Conservation (phyloP, 2,329 filamentous ascomycete genomes). For the Juglanconis juglandina region DNA sequence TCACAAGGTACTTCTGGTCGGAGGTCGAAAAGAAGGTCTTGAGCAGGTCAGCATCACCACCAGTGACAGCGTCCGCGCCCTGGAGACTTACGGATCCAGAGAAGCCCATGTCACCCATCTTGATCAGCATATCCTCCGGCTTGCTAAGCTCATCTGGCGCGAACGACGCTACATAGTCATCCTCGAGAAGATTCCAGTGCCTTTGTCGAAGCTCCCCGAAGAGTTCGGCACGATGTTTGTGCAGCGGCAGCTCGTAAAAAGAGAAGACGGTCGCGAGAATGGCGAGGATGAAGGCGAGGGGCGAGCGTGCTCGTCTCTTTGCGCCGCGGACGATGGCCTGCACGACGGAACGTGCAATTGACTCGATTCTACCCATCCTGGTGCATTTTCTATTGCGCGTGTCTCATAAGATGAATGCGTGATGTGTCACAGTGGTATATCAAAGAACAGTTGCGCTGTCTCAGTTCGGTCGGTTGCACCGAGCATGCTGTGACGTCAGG, state of each 20-base stretch:
- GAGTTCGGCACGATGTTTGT: conserved; percentile 41
- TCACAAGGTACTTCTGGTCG: conserved; percentile 66
- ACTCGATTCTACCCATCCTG: conserved; percentile 27
- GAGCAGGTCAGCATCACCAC: not conserved
- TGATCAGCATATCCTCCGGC: conserved; percentile 39
- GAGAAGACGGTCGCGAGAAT: conserved; percentile 47
- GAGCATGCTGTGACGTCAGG: too few relatives aligned
- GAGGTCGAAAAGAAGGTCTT: conserved; percentile 67
- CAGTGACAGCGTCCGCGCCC: not conserved
- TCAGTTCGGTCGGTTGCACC: too few relatives aligned
- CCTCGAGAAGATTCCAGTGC: conserved; percentile 32
- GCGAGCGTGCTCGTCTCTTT: conserved; percentile 24
- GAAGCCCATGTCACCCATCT: conserved; percentile 68
- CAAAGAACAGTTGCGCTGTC: too few relatives aligned
- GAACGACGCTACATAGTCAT: conserved; percentile 38
- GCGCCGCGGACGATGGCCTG: conserved; percentile 35
- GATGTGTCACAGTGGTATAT: too few relatives aligned
- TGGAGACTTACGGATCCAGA: conserved; percentile 57
- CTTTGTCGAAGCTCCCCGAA: conserved; percentile 50
- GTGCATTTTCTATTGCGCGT: not conserved
- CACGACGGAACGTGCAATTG: conserved; percentile 40
- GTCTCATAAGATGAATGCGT: not conserved
- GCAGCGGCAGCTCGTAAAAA: conserved; percentile 46
- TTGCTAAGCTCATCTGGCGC: conserved; percentile 43
- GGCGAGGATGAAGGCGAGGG: conserved; percentile 42